Evolutionary conservation across 495 filamentous ascomycete species (phyloP), one percentile per base, ranked within the genome.

Genomic region (Neurospora sp.): DNA sequence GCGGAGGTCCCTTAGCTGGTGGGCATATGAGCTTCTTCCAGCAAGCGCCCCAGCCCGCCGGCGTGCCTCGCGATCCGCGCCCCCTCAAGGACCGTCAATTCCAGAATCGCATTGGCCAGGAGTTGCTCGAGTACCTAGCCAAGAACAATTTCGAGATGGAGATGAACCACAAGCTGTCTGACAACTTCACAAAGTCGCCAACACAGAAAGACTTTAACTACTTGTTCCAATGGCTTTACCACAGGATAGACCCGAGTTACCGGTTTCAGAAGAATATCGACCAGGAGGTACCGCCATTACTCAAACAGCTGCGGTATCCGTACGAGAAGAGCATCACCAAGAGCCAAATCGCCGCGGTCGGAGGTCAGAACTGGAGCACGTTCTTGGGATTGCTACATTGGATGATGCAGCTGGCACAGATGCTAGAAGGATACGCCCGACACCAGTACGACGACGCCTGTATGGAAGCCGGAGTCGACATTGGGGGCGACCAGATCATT

Each of bases 171-270:
- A 90, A 90, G 39, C 85, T 99, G 39, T 90, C 92, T 4, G 90
- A 93, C 70, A 97, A 97, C 75, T 92, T 92, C 20, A 88, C 96
- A 77, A 93, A 91, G 70, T 94, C 91, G 44, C 96, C 96, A n/a
- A 98, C 94, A 5, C 94, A 97, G 77, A 99, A 98, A 79, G 96
- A 99, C 80, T 99, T 98, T 83, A 93, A 94, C 78, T 90, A 87
- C 76, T 94, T 98, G 82, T 99, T 99, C 81, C 94, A 98, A 81
- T 99, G 94, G 92, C 87, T 99, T 2, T 99, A 99, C 80, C 92
- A 92, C 76, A 91, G 93, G 54, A 93, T 99, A 73, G 96, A 99
- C 79, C 94, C 96, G 0, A 90, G 90, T 72, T 97, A 98, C 79
- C 89, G 90, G 18, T 97, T 98, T 78, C 90, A 91, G 74, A 96